Conservation (phyloP, 2,329 filamentous ascomycete species). For the Lachnellula cervina region DNA sequence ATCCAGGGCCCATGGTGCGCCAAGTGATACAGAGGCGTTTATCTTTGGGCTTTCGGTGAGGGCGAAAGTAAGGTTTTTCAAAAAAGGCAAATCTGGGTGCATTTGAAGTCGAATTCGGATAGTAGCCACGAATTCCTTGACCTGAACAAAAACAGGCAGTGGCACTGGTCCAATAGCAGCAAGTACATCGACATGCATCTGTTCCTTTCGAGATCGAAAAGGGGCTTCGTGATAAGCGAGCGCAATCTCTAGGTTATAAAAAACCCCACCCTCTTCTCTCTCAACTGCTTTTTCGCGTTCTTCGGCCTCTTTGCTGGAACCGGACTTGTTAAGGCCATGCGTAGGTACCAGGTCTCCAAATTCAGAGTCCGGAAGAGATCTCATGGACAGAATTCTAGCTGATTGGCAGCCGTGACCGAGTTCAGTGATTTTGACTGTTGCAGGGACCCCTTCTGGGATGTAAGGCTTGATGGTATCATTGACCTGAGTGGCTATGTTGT, state of each 20-base stretch:
- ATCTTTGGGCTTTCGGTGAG: conserved; percentile 18
- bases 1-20: conserved; percentile 18
- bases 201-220: conserved; percentile 15
- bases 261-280: conserved; percentile 17
- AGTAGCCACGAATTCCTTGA: conserved; percentile 19
- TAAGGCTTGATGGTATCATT: conserved; percentile 19
- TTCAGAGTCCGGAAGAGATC: conserved; percentile 20
- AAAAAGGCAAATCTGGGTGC: conserved; percentile 19
- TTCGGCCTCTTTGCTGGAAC: conserved; percentile 5
- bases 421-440: conserved; percentile 16
- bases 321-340: conserved; percentile 14
- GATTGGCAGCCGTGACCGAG: conserved; percentile 16
- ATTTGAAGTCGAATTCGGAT: conserved; percentile 18
- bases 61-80: conserved; percentile 19
- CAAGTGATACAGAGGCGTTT: conserved; percentile 15
- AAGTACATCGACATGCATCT: conserved; percentile 19
- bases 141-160: conserved; percentile 16
- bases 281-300: conserved; percentile 14
- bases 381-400: conserved; percentile 15
- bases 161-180: conserved; percentile 16
- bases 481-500: conserved; percentile 13
- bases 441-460: conserved; percentile 14
- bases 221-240: conserved; percentile 19
- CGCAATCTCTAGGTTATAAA: conserved; percentile 19
- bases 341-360: conserved; percentile 17